Conservation (phyloP, 116 monocot genomes). For the Cymodocea nodosa region DNA sequence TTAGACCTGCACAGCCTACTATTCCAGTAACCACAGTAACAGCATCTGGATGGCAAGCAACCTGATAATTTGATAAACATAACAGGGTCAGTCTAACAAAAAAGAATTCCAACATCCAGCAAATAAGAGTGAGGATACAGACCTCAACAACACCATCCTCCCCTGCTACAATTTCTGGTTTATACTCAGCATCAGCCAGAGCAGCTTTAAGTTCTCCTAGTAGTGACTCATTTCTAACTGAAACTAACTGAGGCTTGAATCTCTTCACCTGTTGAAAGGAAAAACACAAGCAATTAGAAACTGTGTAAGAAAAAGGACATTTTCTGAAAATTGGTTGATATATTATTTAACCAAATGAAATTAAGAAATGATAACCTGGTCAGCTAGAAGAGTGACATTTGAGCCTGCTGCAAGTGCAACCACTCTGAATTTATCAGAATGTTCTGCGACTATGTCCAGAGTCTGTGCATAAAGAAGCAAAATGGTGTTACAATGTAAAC, state of each 20-base stretch:
- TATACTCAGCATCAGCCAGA: conserved; percentile 63
- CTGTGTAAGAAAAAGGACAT: neutral
- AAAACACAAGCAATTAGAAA: conserved; percentile 1
- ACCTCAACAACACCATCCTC: conserved; percentile 93
- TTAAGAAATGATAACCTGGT: conserved; percentile 43
- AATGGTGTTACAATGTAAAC: neutral
- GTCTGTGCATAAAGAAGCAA: conserved; percentile 38
- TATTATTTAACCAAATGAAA: neutral
- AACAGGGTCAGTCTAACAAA: neutral
- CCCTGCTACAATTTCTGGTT: conserved; percentile 88
- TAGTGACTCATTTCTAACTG: conserved; percentile 75
- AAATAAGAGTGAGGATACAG: conserved; percentile 5
- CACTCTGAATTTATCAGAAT: conserved; percentile 86
- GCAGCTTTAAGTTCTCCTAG: conserved; percentile 81
- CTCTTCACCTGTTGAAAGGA: conserved; percentile 48
- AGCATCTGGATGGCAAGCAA: conserved; percentile 96
- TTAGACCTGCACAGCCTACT: conserved; percentile 97
- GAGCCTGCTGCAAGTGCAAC: conserved; percentile 98
- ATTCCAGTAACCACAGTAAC: conserved; percentile 96
- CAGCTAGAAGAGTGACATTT: conserved; percentile 89
- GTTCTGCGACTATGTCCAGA: conserved; percentile 86
- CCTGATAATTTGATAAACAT: conserved; percentile 39
- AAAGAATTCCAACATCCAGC: neutral
- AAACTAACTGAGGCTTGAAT: conserved; percentile 88
- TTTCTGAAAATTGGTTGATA: neutral